Conservation (phyloP, 2,329 filamentous ascomycete genomes). For the Fusarium haematococcum region DNA sequence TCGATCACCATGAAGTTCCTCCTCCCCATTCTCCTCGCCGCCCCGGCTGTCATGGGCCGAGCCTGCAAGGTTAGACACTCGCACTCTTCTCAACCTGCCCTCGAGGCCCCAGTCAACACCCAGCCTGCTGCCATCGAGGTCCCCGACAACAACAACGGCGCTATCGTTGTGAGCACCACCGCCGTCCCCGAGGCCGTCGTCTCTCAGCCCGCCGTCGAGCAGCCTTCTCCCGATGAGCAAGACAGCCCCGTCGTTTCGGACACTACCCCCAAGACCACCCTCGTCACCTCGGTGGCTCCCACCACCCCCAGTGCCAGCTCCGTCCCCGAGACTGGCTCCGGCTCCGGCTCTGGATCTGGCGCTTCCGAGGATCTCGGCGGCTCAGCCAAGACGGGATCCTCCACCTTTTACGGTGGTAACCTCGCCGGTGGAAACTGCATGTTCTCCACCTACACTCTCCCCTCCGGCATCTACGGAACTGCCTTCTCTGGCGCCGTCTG, state of each 20-base stretch:
- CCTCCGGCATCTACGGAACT: constrained; percentile 68
- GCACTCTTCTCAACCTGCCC: constrained; percentile 4
- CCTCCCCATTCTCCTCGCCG: constrained; percentile 39
- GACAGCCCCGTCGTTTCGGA: neutral
- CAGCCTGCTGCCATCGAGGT: neutral
- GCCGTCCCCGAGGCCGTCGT: constrained; percentile 7
- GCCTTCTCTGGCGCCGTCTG: constrained; percentile 71
- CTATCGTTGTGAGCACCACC: constrained; percentile 17
- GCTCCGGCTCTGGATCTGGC: neutral
- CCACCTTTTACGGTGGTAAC: constrained; percentile 67
- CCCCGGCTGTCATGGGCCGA: constrained; percentile 44
- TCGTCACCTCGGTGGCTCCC: constrained; percentile 18
- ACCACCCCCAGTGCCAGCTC: constrained; percentile 4
- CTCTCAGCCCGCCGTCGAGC: neutral
- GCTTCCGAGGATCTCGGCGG: constrained; percentile 19
- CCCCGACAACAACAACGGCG: neutral
- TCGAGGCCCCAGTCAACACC: constrained; percentile 6
- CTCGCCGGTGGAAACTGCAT: constrained; percentile 71
- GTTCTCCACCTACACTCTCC: constrained; percentile 72
- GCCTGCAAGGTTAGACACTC: constrained; percentile 35
- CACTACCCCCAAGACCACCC: constrained; percentile 19
- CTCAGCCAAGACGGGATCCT: constrained; percentile 29
- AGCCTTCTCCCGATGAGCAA: constrained; percentile 15
- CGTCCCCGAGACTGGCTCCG: constrained; percentile 1
- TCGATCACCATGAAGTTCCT: constrained; percentile 43